Base-by-base conservation (phyloP, 169 alveolate species). In the Plasmodium yoelii region DNA sequence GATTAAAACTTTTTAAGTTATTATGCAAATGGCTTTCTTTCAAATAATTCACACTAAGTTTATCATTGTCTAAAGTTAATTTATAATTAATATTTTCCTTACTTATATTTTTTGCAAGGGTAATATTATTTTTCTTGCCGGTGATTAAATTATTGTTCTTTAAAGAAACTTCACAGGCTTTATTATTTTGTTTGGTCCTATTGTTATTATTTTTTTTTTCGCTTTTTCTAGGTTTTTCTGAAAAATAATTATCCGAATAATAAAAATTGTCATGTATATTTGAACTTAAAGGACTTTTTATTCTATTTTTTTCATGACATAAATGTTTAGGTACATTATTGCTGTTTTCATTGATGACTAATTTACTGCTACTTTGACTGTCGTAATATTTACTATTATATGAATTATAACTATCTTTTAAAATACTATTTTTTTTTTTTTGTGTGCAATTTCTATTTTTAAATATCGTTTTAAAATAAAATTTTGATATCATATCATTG, bases 181-280 rank as follows among this genome's bases (percentile, higher is more conserved):
- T 72, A 55, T 53, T 59, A 61, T 60, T 9, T 64, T 42, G 7
- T 3, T 34, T 12, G 42, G n/a, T 6, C 57, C 39, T 61, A 10
- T 34, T 47, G 24, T 26, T 65, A 18, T 74, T 60, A 24, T 63
- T 75, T 55, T 60, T 75, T 22, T 63, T 15, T 55, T 75, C 49
- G 8, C 51, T 77, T 64, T 44, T 64, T 63, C 49, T 46, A 49
- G 24, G 10, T 15, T 51, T 15, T 71, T 19, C 84, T 77, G 88
- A 77, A 77, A 77, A 77, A 51, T 77, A 77, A 51, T 77, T 77
- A 77, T 77, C 88, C 71, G 88, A 77, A 64, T 77, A 68, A 56
- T 24, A 57, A 51, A 28, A 51, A 22, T 24, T 65, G 28, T 28
- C 34, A 69, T 69, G 51, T 28, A 49, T 51, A 42, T 63, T 15